Percentiles rank a stretch among this genome's conserved stretches.
These are phyloP conservation scores for Tolypocladium paradoxum DNA, from an alignment of 2,329 filamentous ascomycete genomes.

Conservation along the genomic window DNA sequence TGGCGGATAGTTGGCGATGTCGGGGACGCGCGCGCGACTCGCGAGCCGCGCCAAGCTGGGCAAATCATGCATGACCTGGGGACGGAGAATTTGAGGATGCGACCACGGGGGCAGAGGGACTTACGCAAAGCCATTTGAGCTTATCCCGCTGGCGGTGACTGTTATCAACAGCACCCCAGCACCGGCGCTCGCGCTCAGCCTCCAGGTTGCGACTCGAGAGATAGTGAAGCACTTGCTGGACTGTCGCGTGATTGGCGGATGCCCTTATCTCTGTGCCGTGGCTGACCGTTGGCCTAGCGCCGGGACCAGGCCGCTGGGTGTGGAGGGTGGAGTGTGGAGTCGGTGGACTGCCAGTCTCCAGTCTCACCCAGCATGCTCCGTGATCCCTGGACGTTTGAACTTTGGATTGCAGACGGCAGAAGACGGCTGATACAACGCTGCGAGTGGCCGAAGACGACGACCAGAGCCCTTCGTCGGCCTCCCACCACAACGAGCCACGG, in stretches of 20 bases:
- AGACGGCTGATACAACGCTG: neutral
- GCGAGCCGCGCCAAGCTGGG: neutral
- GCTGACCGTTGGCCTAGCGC: neutral
- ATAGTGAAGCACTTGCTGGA: neutral
- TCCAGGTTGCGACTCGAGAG: neutral
- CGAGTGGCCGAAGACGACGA: neutral
- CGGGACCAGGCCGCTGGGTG: neutral
- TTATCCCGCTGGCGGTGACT: neutral
- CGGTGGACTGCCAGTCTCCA: too few relatives aligned
- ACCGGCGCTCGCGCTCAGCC: too few relatives aligned
- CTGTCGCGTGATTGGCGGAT: neutral
- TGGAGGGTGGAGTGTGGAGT: neutral
- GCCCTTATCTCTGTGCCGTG: neutral
- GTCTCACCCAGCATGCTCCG: too few relatives aligned
- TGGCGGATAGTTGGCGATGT: neutral
- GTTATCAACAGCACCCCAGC: neutral
- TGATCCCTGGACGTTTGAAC: too few relatives aligned
- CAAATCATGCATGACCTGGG: neutral
- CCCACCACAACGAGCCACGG: neutral
- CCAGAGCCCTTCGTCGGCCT: neutral
- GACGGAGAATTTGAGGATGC: neutral
- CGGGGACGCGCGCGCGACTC: neutral
- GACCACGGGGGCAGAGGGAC: neutral
- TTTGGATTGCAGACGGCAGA: neutral
- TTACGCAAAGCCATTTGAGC: neutral